These are phyloP conservation scores for Vavraia culicis DNA, from an alignment of 371 early-diverging fungal genomes.

Conservation along the genomic window DNA sequence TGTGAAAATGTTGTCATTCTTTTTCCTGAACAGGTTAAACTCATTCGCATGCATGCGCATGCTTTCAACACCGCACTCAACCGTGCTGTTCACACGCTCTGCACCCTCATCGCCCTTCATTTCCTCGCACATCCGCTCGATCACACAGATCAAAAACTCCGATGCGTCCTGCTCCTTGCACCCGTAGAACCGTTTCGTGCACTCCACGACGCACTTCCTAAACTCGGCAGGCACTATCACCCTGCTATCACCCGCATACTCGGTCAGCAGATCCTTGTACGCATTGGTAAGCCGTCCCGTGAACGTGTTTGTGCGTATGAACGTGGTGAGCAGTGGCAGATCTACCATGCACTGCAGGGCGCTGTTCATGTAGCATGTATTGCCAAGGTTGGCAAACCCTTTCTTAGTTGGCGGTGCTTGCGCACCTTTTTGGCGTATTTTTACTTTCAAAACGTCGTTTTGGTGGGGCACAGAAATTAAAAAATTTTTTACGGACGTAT, in stretches of 20 bases:
- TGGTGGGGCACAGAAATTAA: no score
- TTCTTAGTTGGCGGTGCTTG: no score
- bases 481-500: no score
- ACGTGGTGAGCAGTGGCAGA: conserved; percentile 27
- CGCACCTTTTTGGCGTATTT: no score
- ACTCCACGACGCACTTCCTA: conserved; percentile 45
- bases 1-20: no score
- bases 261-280: no score
- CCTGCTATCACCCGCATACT: no score
- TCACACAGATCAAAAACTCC: conserved; percentile 51
- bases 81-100: not conserved
- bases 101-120: conserved; percentile 33
- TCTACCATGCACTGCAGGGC: conserved; percentile 73
- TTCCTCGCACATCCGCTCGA: conserved; percentile 57
- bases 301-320: conserved; percentile 7
- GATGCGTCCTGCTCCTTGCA: conserved; percentile 55
- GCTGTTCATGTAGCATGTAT: conserved; percentile 93
- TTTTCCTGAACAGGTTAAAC: no score
- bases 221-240: conserved; percentile 76
- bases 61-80: not conserved
- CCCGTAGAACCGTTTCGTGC: conserved; percentile 47
- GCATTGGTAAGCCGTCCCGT: no score
- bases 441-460: no score
- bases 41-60: not conserved
- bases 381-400: conserved; percentile 62